Conservation (phyloP, 805 yeast genomes). For the Candida sanyiensis region DNA sequence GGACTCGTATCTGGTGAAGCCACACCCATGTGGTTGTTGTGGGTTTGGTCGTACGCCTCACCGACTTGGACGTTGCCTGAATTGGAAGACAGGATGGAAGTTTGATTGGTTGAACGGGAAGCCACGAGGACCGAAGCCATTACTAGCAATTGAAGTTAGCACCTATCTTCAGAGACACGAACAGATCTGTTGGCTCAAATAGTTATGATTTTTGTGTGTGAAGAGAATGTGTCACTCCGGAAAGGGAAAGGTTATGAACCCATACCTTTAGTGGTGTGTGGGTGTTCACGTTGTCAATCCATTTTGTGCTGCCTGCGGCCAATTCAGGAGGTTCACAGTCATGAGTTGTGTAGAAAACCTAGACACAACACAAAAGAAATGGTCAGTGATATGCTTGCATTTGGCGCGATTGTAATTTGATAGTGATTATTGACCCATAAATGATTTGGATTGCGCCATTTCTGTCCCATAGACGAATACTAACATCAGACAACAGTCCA, state of each 20-base stretch:
- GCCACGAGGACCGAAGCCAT: conserved; percentile 1
- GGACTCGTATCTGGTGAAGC: neutral
- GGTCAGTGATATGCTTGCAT: no score
- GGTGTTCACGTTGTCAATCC: neutral
- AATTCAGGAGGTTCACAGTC: no score
- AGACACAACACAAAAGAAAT: no score
- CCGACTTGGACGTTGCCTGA: conserved; percentile 7
- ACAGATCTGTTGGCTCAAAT: neutral
- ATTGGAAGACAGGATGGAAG: conserved; percentile 16
- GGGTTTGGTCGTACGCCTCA: neutral
- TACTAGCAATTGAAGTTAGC: neutral
- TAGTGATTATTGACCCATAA: no score
- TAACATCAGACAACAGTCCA: no score
- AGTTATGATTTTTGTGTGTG: no score
- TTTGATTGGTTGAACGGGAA: conserved; percentile 12
- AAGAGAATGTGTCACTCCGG: neutral
- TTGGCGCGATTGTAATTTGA: no score
- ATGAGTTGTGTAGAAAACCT: no score
- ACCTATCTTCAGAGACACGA: neutral
- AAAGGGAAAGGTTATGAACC: neutral
- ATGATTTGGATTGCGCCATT: no score
- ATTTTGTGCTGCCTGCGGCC: conserved; percentile 2
- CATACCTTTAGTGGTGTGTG: no score
- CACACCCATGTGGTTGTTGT: neutral
- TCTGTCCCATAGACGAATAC: no score